Conservation (phyloP, 352 stramenopile genomes). For the Thraustochytrium striatum region DNA sequence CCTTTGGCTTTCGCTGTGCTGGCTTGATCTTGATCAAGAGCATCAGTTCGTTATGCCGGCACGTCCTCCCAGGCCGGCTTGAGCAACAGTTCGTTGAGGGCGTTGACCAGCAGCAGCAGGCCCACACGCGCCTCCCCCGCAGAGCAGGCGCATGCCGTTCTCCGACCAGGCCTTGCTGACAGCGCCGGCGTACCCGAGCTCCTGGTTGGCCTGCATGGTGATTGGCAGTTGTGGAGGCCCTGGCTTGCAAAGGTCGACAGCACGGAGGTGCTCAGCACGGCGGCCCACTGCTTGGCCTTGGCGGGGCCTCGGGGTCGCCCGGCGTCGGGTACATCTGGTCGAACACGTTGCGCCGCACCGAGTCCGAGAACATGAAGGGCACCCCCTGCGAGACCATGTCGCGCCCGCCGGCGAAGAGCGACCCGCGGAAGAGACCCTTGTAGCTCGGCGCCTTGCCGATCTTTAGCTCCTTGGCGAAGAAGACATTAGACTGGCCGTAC, state of each 20-base stretch:
- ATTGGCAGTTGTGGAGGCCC: constrained; percentile 58
- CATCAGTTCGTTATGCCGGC: not conserved
- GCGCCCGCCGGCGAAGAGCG: constrained; percentile 50
- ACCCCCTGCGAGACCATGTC: constrained; percentile 56
- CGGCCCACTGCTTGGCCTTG: constrained; percentile 51
- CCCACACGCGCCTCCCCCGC: constrained; percentile 53
- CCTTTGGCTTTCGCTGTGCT: not conserved
- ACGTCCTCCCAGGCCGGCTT: constrained; percentile 54
- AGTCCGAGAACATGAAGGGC: constrained; percentile 55
- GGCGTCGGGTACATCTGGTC: constrained; percentile 17
- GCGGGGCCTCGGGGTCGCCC: not conserved
- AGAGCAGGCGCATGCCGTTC: constrained; percentile 51
- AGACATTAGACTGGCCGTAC: constrained; percentile 55
- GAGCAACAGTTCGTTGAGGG: constrained; percentile 57
- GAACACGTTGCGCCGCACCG: constrained; percentile 45
- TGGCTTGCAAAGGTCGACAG: constrained; percentile 55
- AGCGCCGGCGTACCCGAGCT: constrained; percentile 47
- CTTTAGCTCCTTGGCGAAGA: constrained; percentile 53
- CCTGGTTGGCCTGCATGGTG: constrained; percentile 56
- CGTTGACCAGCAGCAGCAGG: constrained; percentile 56
- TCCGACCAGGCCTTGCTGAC: constrained; percentile 48
- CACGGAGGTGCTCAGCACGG: constrained; percentile 55
- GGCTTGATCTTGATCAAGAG: not conserved
- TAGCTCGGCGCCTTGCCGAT: constrained; percentile 51
- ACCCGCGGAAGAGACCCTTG: constrained; percentile 51